Conservation (phyloP, 1,284 basidiomycete species). For the Apiotrichum siamense region DNA sequence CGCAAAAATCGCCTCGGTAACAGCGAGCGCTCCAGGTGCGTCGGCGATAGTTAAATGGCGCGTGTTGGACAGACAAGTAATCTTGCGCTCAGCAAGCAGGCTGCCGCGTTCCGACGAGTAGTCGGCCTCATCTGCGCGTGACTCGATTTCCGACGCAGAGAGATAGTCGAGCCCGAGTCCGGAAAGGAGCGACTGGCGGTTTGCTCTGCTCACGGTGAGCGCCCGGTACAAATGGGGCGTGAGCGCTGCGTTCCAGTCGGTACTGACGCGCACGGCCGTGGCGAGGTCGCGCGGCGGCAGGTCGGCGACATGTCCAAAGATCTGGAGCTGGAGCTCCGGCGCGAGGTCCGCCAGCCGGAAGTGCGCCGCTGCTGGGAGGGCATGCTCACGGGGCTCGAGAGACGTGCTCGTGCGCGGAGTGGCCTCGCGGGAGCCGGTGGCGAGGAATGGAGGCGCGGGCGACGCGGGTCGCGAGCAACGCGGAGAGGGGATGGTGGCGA, state of each 20-base stretch:
- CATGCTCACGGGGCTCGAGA: too few relatives aligned
- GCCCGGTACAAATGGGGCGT: constrained; percentile 7
- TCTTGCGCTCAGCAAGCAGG: not conserved
- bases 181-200: constrained; percentile 5
- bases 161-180: constrained; percentile 14
- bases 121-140: constrained; percentile 7
- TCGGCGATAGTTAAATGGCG: constrained; percentile 3
- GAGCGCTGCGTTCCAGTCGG: constrained; percentile 7
- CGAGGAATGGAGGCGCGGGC: not conserved
- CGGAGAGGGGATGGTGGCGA: not conserved
- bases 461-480: not conserved
- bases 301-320: constrained; percentile 4
- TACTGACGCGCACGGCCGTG: constrained; percentile 1
- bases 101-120: not conserved
- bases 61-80: constrained; percentile 2
- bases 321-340: constrained; percentile 5
- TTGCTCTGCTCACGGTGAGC: constrained; percentile 2
- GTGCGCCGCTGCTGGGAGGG: not conserved
- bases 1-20: constrained; percentile 14
- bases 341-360: constrained; percentile 10
- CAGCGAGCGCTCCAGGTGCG: not conserved
- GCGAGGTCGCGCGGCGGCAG: constrained; percentile 2
- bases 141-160: constrained; percentile 10
- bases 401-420: too few relatives aligned
- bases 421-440: not conserved